These are phyloP conservation scores for Neoascochyta sp. DNA, from an alignment of 2,329 filamentous ascomycete species.

Conservation along the genomic window DNA sequence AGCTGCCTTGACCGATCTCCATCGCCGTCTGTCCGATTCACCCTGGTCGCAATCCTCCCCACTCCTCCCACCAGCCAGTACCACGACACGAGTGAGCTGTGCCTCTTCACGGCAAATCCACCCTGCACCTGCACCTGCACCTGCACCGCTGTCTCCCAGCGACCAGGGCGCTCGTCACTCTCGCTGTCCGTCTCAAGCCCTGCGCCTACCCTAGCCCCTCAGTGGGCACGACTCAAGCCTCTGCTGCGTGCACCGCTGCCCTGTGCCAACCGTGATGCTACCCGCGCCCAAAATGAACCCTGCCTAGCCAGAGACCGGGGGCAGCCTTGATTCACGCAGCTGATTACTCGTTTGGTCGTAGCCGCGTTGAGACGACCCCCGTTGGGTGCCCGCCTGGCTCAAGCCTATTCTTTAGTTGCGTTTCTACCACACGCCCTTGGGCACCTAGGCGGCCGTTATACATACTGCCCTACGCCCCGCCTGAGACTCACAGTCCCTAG, in stretches of 20 bases:
- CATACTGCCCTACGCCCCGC: slow-evolving; percentile 25
- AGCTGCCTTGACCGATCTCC: slow-evolving; percentile 16
- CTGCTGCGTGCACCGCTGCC: slow-evolving; percentile 12
- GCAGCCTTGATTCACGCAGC: slow-evolving; percentile 27
- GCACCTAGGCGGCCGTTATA: slow-evolving; percentile 18
- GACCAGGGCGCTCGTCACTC: slow-evolving; percentile 19
- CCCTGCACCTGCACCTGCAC: too few species aligned
- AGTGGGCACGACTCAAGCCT: slow-evolving; percentile 26
- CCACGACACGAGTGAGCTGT: slow-evolving; percentile 16
- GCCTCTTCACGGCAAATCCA: too few species aligned
- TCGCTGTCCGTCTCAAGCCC: slow-evolving; percentile 19
- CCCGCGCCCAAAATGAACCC: slow-evolving; percentile 18
- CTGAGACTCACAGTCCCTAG: slow-evolving; percentile 10
- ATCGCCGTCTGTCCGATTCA: slow-evolving; percentile 25
- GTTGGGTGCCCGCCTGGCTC: slow-evolving; percentile 29
- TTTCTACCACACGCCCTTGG: slow-evolving; percentile 26
- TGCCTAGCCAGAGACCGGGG: slow-evolving; percentile 20
- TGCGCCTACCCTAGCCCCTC: slow-evolving; percentile 24
- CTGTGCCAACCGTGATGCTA: slow-evolving; percentile 15
- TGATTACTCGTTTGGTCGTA: slow-evolving; percentile 26
- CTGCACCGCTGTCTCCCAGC: too few species aligned
- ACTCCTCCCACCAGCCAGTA: slow-evolving; percentile 8
- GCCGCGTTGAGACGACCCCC: slow-evolving; percentile 19
- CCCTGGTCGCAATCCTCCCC: slow-evolving; percentile 20
- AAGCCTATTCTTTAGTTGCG: slow-evolving; percentile 27